These are phyloP conservation scores for Thamnidium elegans DNA, from an alignment of 192 early-diverging fungal genomes.

Conservation along the genomic window DNA sequence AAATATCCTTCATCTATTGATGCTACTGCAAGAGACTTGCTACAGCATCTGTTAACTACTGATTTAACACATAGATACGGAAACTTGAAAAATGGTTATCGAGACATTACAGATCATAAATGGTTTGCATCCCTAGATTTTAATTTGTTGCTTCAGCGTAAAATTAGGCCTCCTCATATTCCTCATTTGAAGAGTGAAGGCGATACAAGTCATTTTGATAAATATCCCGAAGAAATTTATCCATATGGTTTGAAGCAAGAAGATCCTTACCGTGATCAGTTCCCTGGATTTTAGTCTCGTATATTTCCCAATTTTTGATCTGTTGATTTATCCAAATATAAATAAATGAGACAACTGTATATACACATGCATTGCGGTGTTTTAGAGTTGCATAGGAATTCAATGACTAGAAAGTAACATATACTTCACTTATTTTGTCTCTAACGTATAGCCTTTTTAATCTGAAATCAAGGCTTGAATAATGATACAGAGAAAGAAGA, in stretches of 20 bases:
- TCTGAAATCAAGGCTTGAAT: too few species aligned
- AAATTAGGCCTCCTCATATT: conserved; percentile 7
- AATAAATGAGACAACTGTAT: not conserved
- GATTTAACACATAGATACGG: conserved; percentile 80
- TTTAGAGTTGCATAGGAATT: too few species aligned
- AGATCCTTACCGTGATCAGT: conserved; percentile 16
- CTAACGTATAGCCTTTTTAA: too few species aligned
- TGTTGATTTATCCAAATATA: not conserved
- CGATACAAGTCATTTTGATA: conserved; percentile 21
- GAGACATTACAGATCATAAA: conserved; percentile 77
- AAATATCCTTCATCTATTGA: conserved; percentile 72
- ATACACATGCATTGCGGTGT: too few species aligned
- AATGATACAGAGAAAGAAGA: too few species aligned
- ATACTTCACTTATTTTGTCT: too few species aligned
- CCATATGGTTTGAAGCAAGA: conserved; percentile 7
- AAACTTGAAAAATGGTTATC: conserved; percentile 73
- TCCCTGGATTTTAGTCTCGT: conserved; percentile 14
- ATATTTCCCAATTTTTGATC: not conserved
- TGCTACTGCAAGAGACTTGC: conserved; percentile 65
- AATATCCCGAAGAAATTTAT: conserved; percentile 24
- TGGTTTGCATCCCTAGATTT: conserved; percentile 78
- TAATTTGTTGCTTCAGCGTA: not conserved
- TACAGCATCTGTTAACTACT: conserved; percentile 70
- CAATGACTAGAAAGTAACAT: too few species aligned
- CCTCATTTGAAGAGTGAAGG: conserved; percentile 8